phyloP scores from a whole-genome alignment of 2,329 filamentous ascomycete genomes.

The Pleurostoma richardsiae region DNA sequence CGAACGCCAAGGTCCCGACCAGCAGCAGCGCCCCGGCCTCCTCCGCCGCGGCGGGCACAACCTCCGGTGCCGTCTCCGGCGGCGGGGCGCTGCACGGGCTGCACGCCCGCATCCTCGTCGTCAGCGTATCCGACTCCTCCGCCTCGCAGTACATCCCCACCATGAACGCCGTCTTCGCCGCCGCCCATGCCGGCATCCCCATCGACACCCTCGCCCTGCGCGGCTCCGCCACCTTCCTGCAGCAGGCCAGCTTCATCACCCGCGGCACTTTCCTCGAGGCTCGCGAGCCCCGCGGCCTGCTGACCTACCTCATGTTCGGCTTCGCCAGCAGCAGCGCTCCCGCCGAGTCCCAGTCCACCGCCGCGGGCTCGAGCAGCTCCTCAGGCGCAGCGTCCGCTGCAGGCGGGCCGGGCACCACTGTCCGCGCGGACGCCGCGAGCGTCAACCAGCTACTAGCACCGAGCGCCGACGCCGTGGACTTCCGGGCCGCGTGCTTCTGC shows the following conservation, averaged over 20 bases:
- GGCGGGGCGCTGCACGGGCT: slow-evolving; percentile 40
- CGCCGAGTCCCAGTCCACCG: slow-evolving; percentile 28
- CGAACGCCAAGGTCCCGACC: slow-evolving; percentile 16
- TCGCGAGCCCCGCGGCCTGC: slow-evolving; percentile 61
- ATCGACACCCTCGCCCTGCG: slow-evolving; percentile 88
- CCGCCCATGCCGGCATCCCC: slow-evolving; percentile 79
- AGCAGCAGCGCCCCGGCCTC: slow-evolving; percentile 18
- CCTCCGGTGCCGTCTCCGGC: slow-evolving; percentile 14
- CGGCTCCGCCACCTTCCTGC: slow-evolving; percentile 84
- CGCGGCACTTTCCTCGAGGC: slow-evolving; percentile 51
- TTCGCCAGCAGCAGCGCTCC: slow-evolving; percentile 65
- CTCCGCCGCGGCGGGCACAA: slow-evolving; percentile 23
- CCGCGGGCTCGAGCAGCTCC: slow-evolving; percentile 8
- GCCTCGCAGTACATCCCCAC: slow-evolving; percentile 94
- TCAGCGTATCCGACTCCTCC: slow-evolving; percentile 82
- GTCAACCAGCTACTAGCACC: slow-evolving; percentile 64
- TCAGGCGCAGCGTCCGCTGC: slow-evolving; percentile 12
- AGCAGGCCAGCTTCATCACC: slow-evolving; percentile 73
- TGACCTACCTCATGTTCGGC: slow-evolving; percentile 93
- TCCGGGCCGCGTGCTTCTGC: slow-evolving; percentile 97
- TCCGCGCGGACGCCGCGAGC: slow-evolving; percentile 9
- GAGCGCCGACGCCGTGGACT: slow-evolving; percentile 83
- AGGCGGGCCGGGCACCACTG: slow-evolving; percentile 38
- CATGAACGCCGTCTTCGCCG: slow-evolving; percentile 98
- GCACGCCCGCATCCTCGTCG: slow-evolving; percentile 78